These are phyloP conservation scores for Fusarium sterilihyphosum DNA, from an alignment of 2,329 filamentous ascomycete species.

Conservation along the genomic window DNA sequence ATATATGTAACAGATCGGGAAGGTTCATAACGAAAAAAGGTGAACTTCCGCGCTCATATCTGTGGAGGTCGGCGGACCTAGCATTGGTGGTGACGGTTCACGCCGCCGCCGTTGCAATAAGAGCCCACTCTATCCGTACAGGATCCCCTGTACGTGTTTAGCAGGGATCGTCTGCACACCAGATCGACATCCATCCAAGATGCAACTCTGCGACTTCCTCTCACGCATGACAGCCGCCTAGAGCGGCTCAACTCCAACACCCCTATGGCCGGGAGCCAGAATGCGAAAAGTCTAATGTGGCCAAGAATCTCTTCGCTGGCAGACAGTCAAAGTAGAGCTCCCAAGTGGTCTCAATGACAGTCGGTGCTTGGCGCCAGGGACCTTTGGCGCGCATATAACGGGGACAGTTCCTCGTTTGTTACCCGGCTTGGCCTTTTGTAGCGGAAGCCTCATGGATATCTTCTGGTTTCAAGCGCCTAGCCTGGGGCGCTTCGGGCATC, in stretches of 20 bases:
- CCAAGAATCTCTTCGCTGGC: slow-evolving; percentile 9
- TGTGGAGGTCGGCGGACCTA: slow-evolving; percentile 11
- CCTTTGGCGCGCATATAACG: slow-evolving; percentile 28
- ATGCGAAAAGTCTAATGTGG: not conserved
- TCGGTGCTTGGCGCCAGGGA: slow-evolving; percentile 24
- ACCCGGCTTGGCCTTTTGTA: slow-evolving; percentile 6
- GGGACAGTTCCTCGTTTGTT: slow-evolving; percentile 18
- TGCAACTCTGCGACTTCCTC: not conserved
- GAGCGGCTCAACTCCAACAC: not conserved
- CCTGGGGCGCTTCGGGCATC: slow-evolving; percentile 17
- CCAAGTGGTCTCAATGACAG: slow-evolving; percentile 1
- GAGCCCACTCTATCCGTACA: slow-evolving; percentile 20
- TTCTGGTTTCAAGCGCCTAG: slow-evolving; percentile 20
- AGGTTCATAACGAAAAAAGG: slow-evolving; percentile 12
- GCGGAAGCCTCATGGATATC: slow-evolving; percentile 14
- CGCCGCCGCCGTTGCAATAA: slow-evolving; percentile 28
- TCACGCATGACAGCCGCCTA: not conserved
- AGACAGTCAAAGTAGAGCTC: slow-evolving; percentile 1
- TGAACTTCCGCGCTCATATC: slow-evolving; percentile 2
- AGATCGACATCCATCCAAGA: slow-evolving; percentile 28
- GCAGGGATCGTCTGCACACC: slow-evolving; percentile 19
- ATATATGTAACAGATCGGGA: slow-evolving; percentile 4
- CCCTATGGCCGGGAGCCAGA: not conserved
- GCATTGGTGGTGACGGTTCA: slow-evolving; percentile 11
- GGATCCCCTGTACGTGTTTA: slow-evolving; percentile 14